These are phyloP conservation scores for Aurinia saxatilis DNA, from an alignment of 345 rosid species.

Conservation along the genomic window DNA sequence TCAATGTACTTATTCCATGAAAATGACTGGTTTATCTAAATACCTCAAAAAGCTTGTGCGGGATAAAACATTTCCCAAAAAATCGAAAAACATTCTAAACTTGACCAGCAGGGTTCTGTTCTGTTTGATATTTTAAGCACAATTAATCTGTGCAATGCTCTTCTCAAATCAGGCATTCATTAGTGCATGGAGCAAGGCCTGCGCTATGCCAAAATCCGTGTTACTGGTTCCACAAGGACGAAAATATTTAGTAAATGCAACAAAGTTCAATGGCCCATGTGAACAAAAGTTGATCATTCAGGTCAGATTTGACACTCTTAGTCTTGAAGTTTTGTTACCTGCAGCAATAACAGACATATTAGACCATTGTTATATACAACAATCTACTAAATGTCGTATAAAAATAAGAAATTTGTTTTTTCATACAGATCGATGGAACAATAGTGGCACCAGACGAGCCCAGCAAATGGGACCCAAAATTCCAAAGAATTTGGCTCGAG, in stretches of 20 bases:
- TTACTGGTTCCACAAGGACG: slow-evolving; percentile 75
- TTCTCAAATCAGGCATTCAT: slow-evolving; percentile 57
- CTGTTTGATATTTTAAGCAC: neutral
- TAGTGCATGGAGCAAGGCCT: slow-evolving; percentile 77
- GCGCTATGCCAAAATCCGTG: slow-evolving; percentile 54
- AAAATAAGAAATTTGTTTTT: neutral
- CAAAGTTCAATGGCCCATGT: slow-evolving; percentile 88
- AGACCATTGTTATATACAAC: neutral
- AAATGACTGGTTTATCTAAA: neutral
- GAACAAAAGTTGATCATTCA: slow-evolving; percentile 64
- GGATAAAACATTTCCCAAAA: neutral
- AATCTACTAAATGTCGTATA: neutral
- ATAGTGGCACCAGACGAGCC: slow-evolving; percentile 93
- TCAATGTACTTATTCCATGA: neutral
- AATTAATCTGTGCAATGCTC: slow-evolving; percentile 9
- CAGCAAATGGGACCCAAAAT: slow-evolving; percentile 68
- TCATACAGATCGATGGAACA: slow-evolving; percentile 80
- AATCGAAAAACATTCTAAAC: neutral
- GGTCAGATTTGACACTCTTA: slow-evolving; percentile 33
- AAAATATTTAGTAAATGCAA: slow-evolving; percentile 75
- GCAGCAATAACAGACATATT: neutral
- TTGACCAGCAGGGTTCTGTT: neutral
- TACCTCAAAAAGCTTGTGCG: neutral
- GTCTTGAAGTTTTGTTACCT: neutral
- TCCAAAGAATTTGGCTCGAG: slow-evolving; percentile 71